A percentile compares a stretch with the other conserved stretches of the same genome.
Conservation (phyloP, 2,329 filamentous ascomycete species). For the Lizonia empirigonia region DNA sequence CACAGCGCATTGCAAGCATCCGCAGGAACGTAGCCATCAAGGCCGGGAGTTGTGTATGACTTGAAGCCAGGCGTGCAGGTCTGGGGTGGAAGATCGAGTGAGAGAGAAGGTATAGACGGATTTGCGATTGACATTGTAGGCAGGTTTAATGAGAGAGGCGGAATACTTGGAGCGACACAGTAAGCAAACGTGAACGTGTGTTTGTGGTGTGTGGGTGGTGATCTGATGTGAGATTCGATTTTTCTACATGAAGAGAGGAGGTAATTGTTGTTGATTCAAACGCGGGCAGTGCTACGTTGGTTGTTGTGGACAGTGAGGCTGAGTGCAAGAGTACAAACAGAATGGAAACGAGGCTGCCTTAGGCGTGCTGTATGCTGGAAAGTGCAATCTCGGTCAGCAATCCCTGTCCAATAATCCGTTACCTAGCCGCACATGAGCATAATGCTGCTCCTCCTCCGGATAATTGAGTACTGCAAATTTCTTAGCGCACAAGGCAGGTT, state of each 20-base stretch:
- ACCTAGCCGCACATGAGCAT: no score
- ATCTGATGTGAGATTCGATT: background rate
- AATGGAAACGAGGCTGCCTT: conserved; percentile 13
- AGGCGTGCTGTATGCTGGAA: conserved; percentile 4
- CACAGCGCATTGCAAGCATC: conserved; percentile 30
- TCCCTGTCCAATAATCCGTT: no score
- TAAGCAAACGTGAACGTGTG: conserved; percentile 9
- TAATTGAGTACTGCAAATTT: no score
- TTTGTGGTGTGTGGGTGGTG: conserved; percentile 2
- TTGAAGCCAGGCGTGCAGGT: conserved; percentile 25
- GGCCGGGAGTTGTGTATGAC: conserved; percentile 24
- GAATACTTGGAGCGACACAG: conserved; percentile 13
- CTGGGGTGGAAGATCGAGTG: conserved; percentile 14
- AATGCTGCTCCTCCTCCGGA: no score
- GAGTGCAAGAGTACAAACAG: conserved; percentile 12
- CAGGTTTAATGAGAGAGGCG: conserved; percentile 20
- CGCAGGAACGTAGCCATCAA: conserved; percentile 28
- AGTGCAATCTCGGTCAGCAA: no score
- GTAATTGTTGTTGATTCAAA: conserved; percentile 13
- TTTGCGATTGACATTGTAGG: conserved; percentile 17
- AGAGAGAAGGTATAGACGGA: conserved; percentile 15
- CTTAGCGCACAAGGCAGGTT: no score
- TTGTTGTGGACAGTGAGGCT: conserved; percentile 24
- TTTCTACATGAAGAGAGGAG: conserved; percentile 12
- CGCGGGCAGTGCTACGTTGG: conserved; percentile 7